Conservation (phyloP, 2,329 filamentous ascomycete genomes). For the Aspergillus sp. region DNA sequence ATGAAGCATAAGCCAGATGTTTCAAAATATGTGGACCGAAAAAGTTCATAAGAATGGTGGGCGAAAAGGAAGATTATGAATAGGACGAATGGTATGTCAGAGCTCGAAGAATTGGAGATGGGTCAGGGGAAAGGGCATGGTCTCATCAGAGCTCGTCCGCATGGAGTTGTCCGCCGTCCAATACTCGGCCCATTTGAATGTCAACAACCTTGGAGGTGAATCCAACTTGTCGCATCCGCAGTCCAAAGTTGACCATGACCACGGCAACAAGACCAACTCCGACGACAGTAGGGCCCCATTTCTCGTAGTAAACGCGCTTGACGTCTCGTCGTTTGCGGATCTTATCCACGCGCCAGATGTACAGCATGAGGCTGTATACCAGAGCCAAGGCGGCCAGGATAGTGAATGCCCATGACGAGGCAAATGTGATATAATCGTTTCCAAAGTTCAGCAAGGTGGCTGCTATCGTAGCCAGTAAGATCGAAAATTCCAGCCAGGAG, state of each 20-base stretch:
- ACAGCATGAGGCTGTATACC: constrained; percentile 80
- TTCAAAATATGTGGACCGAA: not conserved
- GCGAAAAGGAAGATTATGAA: not conserved
- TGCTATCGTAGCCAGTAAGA: constrained; percentile 87
- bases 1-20: not conserved
- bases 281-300: constrained; percentile 76
- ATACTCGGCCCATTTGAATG: not conserved
- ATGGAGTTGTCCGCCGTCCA: constrained; percentile 9
- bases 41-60: not conserved
- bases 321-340: constrained; percentile 83
- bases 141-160: not conserved
- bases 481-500: constrained; percentile 95
- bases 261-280: constrained; percentile 72
- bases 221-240: constrained; percentile 63
- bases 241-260: constrained; percentile 75
- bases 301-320: constrained; percentile 76
- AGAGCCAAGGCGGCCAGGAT: constrained; percentile 74
- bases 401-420: constrained; percentile 76
- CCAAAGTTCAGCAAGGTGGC: constrained; percentile 82
- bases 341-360: constrained; percentile 81
- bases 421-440: constrained; percentile 59
- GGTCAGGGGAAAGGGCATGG: not conserved
- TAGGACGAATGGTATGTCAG: not conserved
- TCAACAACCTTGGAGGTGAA: constrained; percentile 23
- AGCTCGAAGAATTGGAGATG: not conserved